phyloP scores from a whole-genome alignment of 1,139 yeast species.

The Yamadazyma membranifaciens region DNA sequence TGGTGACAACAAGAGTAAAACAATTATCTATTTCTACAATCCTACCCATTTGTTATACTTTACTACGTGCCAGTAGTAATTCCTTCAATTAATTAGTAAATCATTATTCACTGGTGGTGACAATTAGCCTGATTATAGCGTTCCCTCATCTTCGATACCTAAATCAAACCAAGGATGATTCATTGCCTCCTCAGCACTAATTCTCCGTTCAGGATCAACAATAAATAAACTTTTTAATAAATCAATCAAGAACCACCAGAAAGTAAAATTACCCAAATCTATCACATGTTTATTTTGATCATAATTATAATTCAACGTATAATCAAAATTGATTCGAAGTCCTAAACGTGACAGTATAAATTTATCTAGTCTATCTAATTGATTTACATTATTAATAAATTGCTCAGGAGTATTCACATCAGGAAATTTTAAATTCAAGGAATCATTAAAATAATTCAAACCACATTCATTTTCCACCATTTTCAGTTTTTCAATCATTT shows the following conservation, averaged over 20 bases:
- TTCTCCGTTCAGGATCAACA: slow-evolving; percentile 61
- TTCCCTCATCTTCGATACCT: slow-evolving; percentile 80
- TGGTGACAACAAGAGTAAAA: no score
- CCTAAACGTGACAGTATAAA: slow-evolving; percentile 42
- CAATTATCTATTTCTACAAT: no score
- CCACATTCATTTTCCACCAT: slow-evolving; percentile 44
- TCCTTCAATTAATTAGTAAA: no score
- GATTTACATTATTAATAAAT: slow-evolving; percentile 51
- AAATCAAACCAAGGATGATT: slow-evolving; percentile 75
- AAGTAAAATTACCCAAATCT: slow-evolving; percentile 56
- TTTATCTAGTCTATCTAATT: slow-evolving; percentile 51
- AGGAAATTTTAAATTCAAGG: slow-evolving; percentile 30
- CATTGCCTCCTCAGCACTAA: slow-evolving; percentile 68
- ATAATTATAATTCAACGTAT: slow-evolving; percentile 40
- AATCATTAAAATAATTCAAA: slow-evolving; percentile 29
- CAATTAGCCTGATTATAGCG: slow-evolving; percentile 19
- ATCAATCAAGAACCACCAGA: slow-evolving; percentile 77
- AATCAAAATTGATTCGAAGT: slow-evolving; percentile 39
- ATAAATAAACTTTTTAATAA: slow-evolving; percentile 58
- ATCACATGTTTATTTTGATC: slow-evolving; percentile 39
- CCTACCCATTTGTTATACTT: no score
- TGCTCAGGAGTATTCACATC: slow-evolving; percentile 40
- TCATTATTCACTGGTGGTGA: no score
- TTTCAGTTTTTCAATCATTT: slow-evolving; percentile 37
- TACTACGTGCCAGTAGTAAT: no score